Evolutionary conservation across 2,329 filamentous ascomycete genomes (phyloP), one percentile per base, ranked within the genome.

Genomic region (Cladosporium sp.): DNA sequence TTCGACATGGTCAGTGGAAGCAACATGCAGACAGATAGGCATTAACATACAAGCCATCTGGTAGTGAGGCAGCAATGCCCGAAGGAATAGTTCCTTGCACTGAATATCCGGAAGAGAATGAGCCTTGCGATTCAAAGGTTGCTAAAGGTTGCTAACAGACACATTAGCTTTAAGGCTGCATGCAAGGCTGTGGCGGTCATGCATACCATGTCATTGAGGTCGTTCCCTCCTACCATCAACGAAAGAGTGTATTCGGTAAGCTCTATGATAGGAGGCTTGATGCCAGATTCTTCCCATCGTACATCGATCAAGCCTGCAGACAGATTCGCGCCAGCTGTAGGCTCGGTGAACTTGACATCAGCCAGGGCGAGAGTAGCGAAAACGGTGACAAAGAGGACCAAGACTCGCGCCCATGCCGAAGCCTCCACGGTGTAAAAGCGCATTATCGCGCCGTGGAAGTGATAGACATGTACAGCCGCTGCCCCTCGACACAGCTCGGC

Each of bases 161-260:
- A 13, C 12, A n/a, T 55, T 20, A 55, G 52, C 28, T n/a, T 53
- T 3, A 17, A 12, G 28, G 4, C 12, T 48, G 45, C 25, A 35
- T 35, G 2, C 28, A 35, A 25, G 9, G 28, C 1, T 25, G 15
- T n/a, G 4, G 28, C 4, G 4, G 20, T 19, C 20, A 25, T 19
- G 24, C 39, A 6, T 37, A 55, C 52, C 52, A 55, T 55, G 13
- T 55, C 52, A 51, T 24, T 28, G 39, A 45, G 45, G 19, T 50
- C 32, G 15, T 86, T 83, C 48, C 84, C 83, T 56, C 85, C 85
- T 8, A 82, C 80, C 66, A 82, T 83, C 19, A 89, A 73, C 61
- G 80, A 81, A 44, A 89, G 70, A 59, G 81, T 74, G 69, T 84
- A 89, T 19, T 76, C 75, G 1, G 73, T 70, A 36, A 86, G 74